Base-by-base conservation (phyloP, 148 eudicot species). In the Rhododendron griersonianum region DNA sequence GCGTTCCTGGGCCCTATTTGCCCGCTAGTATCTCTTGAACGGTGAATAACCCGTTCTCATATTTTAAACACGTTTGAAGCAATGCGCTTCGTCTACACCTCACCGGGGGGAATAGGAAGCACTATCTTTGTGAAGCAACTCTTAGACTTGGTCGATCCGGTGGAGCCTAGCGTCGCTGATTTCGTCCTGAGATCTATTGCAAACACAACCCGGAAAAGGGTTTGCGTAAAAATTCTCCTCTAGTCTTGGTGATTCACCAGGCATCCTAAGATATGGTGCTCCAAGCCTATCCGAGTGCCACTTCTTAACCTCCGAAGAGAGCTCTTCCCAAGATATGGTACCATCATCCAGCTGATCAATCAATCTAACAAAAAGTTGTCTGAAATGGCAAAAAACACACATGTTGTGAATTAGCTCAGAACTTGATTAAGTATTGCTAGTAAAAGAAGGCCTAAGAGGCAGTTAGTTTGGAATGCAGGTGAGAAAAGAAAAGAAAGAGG, bases 171-270 rank as follows among this genome's bases (percentile, higher is more conserved):
- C 0, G 21, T 63, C 37, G 35, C 23, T 80, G 23, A 47, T 57
- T 76, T 37, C 18, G 61, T 83, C 80, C 76, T 51, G 86, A 41
- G 92, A 86, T 71, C 78, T 87, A 75, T 89, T 87, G 59, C 98
- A 95, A 41, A 95, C 63, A 63, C 98, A 95, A 73, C 95, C 96
- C 4, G 96, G 98, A 30, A 88, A 92, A 30, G 98, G 96, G 86
- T 95, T 95, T 67, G 96, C 93, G 50, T 93, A 93, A 51, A 92
- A 93, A 48, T 86, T 91, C 88, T 95, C 98, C 78, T 95, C 96
- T 0, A 90, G 59, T 73, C 90, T 83, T 1, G 95, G 95, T 19
- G 87, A 41, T 2, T 86, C 85, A 9, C 93, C 92, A 0, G 86
- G 88, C 82, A 77, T 28, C 82, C 98, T 88, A 13, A 39, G 85